Conservation (phyloP, 2,329 filamentous ascomycete genomes). For the Claviceps pazoutovae region DNA sequence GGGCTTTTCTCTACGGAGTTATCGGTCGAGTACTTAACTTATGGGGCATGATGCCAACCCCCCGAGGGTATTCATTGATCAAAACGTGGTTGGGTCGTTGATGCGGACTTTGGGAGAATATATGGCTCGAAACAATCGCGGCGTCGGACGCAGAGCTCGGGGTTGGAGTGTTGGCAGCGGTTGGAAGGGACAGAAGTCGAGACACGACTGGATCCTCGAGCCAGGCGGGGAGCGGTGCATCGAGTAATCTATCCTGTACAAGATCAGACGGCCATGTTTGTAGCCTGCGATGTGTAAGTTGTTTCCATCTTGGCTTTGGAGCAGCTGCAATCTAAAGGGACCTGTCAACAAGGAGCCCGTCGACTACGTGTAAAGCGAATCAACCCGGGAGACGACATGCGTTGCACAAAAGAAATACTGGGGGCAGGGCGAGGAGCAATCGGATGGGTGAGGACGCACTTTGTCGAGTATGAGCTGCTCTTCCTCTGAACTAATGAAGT, state of each 20-base stretch:
- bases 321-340: conserved; percentile 41
- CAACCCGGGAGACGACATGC: neutral
- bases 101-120: conserved; percentile 57
- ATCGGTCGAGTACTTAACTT: conserved; percentile 36
- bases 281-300: conserved; percentile 74
- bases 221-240: conserved; percentile 61
- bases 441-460: conserved; percentile 28
- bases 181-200: conserved; percentile 38
- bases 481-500: conserved; percentile 69
- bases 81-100: conserved; percentile 74
- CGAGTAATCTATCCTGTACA: conserved; percentile 62
- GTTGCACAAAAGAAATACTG: neutral
- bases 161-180: conserved; percentile 13
- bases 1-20: neutral
- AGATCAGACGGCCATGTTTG: conserved; percentile 84
- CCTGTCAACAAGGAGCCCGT: neutral
- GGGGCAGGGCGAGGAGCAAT: neutral
- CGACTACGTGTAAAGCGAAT: neutral
- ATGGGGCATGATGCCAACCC: conserved; percentile 93
- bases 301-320: conserved; percentile 69
- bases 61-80: conserved; percentile 80
- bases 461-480: conserved; percentile 58
- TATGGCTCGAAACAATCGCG: conserved; percentile 15
- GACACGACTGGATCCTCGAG: conserved; percentile 55
- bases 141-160: neutral